Base-by-base conservation (phyloP, 73 alveolate genomes). In the Paramecium sexaurelia region DNA sequence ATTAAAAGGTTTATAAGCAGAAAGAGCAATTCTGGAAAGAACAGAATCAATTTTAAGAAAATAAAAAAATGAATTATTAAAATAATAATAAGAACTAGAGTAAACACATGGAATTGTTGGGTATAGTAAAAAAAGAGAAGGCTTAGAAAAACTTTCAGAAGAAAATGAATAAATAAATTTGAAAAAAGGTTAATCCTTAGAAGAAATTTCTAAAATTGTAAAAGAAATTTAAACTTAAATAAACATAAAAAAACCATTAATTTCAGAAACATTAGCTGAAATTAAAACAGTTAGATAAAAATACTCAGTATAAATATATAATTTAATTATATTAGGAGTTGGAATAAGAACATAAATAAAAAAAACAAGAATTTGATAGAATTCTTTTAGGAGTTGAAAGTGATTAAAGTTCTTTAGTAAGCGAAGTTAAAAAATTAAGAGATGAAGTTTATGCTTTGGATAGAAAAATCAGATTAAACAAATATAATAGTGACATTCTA, bases 391-490 rank as follows among this genome's bases (percentile, higher is more conserved):
- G 87, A 57, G 73, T 75, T n/a, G 94, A 88, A 27, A 68, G 19
- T 19, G 94, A 88, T 41, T 27, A 41, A 19, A 69, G 61, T 27
- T 26, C 85, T 32, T 71, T 88, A 20, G 91, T 35, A 24, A 39
- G 37, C 22, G 94, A 88, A 43, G 94, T 88, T 10, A 88, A 88
- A 55, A 88, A 88, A 9, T 11, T 41, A 10, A 88, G 87, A 69
- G 94, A 88, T 22, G 94, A 88, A 69, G 94, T 88, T 26, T 88
- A 88, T 88, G 55, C 24, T 35, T 75, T 35, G 20, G 94, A 88
- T 27, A 88, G 84, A 7, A 88, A 88, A 68, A 68, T 88, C 1
- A 88, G 84, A 43, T 24, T 56, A 10, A 55, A 43, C 11, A 88
- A 88, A 68, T 88, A 88, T 24, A 88, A 57, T 35, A 41, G 32